A percentile compares a stretch with the other conserved stretches of the same genome.
These are phyloP conservation scores for Spongiforma sp. DNA, from an alignment of 1,284 basidiomycete species.

Conservation along the genomic window DNA sequence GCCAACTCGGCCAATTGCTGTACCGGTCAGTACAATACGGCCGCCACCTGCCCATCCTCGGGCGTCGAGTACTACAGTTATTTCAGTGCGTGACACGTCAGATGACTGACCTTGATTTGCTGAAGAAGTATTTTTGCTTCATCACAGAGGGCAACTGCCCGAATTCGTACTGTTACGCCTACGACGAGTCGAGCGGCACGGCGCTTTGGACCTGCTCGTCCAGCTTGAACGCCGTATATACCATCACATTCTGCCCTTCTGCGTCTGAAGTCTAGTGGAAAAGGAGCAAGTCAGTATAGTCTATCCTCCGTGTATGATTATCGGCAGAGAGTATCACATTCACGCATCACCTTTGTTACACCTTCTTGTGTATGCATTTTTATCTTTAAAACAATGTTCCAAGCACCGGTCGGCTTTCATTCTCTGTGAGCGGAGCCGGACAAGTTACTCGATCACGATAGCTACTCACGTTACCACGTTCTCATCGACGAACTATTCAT, in stretches of 20 bases:
- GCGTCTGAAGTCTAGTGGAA: background rate
- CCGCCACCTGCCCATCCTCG: slow-evolving; percentile 47
- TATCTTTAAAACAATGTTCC: too few species aligned
- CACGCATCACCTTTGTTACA: too few species aligned
- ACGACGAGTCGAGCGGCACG: slow-evolving; percentile 47
- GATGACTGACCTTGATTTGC: background rate
- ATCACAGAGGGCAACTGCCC: slow-evolving; percentile 45
- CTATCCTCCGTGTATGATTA: too few species aligned
- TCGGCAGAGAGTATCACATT: too few species aligned
- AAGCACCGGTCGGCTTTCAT: too few species aligned
- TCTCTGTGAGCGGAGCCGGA: too few species aligned
- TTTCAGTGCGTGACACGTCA: slow-evolving; percentile 45
- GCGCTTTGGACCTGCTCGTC: slow-evolving; percentile 47
- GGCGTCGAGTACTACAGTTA: slow-evolving; percentile 51
- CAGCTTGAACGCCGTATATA: slow-evolving; percentile 38
- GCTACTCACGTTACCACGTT: too few species aligned
- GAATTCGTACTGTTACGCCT: slow-evolving; percentile 52
- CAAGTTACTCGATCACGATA: too few species aligned
- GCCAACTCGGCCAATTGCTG: slow-evolving; percentile 42
- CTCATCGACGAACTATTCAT: too few species aligned
- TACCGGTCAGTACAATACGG: slow-evolving; percentile 44
- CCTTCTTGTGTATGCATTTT: too few species aligned
- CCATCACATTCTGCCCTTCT: slow-evolving; percentile 49
- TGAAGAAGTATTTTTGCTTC: background rate
- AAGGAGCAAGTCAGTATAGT: background rate